Conservation (phyloP, 2,329 filamentous ascomycete genomes). For the Alternaria brassicicola region DNA sequence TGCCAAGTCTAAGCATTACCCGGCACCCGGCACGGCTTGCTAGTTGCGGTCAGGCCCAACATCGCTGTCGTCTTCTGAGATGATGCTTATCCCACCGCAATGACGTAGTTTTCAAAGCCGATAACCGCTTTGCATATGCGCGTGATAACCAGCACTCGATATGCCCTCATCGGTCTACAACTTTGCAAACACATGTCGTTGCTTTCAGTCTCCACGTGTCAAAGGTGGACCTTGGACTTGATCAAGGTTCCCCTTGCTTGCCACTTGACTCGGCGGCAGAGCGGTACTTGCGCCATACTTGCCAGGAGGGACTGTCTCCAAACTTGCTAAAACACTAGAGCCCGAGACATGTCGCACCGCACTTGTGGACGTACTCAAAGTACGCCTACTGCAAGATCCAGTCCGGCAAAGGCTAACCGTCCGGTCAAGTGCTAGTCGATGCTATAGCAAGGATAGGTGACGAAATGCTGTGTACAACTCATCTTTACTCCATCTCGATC, state of each 20-base stretch:
- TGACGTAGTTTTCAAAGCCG: constrained; percentile 3
- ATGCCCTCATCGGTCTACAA: neutral
- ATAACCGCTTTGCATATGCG: neutral
- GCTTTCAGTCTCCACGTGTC: neutral
- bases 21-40: constrained; percentile 8
- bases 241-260: neutral
- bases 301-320: neutral
- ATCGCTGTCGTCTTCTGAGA: neutral
- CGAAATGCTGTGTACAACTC: neutral
- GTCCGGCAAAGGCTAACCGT: neutral
- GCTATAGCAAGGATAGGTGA: neutral
- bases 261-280: neutral
- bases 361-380: neutral
- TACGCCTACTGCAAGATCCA: neutral
- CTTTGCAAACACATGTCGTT: neutral
- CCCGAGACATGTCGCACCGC: neutral
- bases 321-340: constrained; percentile 3
- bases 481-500: neutral
- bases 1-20: neutral
- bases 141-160: neutral
- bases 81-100: neutral
- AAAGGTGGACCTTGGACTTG: neutral
- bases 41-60: constrained; percentile 3
- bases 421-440: neutral
- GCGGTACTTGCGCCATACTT: constrained; percentile 6